Conservation (phyloP, 352 stramenopile species). For the Phytophthora kernoviae region DNA sequence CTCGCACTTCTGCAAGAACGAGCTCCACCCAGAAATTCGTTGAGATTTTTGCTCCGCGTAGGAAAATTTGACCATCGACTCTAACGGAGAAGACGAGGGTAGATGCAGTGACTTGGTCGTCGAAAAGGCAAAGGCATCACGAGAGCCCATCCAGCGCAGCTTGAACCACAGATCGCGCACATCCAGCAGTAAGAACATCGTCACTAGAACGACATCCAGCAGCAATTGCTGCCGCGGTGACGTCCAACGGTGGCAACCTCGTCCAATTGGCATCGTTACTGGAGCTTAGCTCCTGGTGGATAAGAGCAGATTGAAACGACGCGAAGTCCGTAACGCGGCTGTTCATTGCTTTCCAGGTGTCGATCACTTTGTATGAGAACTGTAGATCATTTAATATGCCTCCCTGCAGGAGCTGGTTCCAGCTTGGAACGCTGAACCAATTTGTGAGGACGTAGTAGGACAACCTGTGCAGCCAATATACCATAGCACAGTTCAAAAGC, state of each 20-base stretch:
- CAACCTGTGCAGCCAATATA: too few species aligned
- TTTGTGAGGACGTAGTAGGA: too few species aligned
- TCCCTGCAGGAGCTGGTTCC: too few species aligned
- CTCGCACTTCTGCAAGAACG: constrained; percentile 54
- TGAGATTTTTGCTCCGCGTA: constrained; percentile 23
- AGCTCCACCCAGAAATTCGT: constrained; percentile 45
- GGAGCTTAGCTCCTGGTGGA: too few species aligned
- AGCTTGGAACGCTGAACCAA: too few species aligned
- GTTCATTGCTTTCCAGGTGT: too few species aligned
- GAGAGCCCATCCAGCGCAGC: constrained; percentile 47
- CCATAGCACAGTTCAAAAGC: too few species aligned
- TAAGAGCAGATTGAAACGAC: not conserved
- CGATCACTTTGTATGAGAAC: too few species aligned
- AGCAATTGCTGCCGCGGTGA: constrained; percentile 23
- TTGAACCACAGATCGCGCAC: constrained; percentile 68
- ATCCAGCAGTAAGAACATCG: constrained; percentile 45
- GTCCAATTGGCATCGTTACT: not conserved
- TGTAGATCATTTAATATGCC: too few species aligned
- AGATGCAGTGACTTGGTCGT: constrained; percentile 29
- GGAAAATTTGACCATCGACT: constrained; percentile 11
- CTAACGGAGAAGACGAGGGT: constrained; percentile 14
- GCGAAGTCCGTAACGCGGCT: too few species aligned
- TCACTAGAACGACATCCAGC: constrained; percentile 36
- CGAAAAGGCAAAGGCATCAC: constrained; percentile 46
- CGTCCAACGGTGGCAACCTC: constrained; percentile 1